Base-by-base conservation (phyloP, 2,329 filamentous ascomycete genomes). In the Fonsecaea nubica region DNA sequence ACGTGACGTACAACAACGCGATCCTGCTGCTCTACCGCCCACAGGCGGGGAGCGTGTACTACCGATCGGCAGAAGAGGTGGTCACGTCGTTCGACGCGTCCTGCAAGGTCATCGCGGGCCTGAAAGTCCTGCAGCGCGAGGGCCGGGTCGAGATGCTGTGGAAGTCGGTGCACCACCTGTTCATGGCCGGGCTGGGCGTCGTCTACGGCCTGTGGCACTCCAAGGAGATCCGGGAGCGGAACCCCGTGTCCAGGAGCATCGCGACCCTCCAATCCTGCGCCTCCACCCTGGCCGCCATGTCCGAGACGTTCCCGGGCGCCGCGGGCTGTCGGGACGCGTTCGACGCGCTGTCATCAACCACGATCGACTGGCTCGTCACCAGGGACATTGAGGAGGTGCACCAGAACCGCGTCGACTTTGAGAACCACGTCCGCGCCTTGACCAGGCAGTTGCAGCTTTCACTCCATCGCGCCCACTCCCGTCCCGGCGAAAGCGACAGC, bases 121-220 rank as follows among this genome's bases (percentile, higher is more conserved):
- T 77, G 38, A 75, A 76, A 48, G 68, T 69, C 3, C 64, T 77
- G 54, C 75, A 78, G 52, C 73, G 75, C 32, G 75, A 77, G 33
- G 71, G 72, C 4, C 74, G 71, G 56, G 66, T 77, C 50, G 75
- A 74, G 45, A 71, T 77, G 25, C 62, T 74, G 15, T 78, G 76
- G 76, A 75, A 70, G 65, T 74, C 64, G 38, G 75, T 76, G 0
- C 76, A 78, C 64, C 71, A 74, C 12, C 72, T 78, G 40, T 76
- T 78, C 67, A 70, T 78, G 53, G 76, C 76, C 1, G 76, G 76
- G 15, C 62, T 78, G 15, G 73, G 68, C 3, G 69, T 76, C 45
- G 73, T 77, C 35, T 75, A 77, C 64, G 59, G 71, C 57, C 67
- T 78, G 58, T 77, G 76, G 76, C 72, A 76, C 5, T 77, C 75